A percentile compares a stretch with the other conserved stretches of the same genome.
Evolutionary conservation across 2,329 filamentous ascomycete genomes (phyloP).

Genomic region (Sclerotinia sclerotiorum): DNA sequence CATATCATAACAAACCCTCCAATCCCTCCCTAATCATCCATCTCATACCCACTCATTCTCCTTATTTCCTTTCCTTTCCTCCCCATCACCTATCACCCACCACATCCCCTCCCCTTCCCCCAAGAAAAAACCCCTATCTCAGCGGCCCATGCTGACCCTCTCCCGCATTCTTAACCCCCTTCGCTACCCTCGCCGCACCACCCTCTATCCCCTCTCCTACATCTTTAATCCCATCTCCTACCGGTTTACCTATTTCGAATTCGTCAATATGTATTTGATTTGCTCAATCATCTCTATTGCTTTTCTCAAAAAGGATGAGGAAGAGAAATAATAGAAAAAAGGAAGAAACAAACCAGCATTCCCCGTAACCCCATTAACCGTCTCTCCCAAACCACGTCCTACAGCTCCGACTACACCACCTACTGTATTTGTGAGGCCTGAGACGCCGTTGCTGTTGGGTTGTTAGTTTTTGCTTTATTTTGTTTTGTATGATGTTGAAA

Average conservation of each 20-base stretch:
- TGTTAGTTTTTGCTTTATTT: neutral
- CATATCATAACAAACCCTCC: neutral
- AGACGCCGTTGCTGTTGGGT: slow-evolving; percentile 27
- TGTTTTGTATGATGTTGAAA: no score
- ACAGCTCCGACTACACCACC: slow-evolving; percentile 33
- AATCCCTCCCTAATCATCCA: neutral
- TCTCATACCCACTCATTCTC: no score
- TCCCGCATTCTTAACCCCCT: slow-evolving; percentile 34
- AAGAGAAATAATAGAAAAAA: no score
- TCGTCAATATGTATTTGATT: no score
- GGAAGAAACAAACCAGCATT: slow-evolving; percentile 20
- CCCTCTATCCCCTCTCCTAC: slow-evolving; percentile 33
- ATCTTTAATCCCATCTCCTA: slow-evolving; percentile 35
- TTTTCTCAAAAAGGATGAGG: no score
- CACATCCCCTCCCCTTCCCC: neutral
- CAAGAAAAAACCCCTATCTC: neutral
- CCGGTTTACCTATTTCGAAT: slow-evolving; percentile 31
- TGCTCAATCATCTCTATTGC: no score
- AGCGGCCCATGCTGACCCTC: slow-evolving; percentile 28
- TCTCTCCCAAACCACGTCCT: slow-evolving; percentile 34
- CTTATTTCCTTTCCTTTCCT: no score
- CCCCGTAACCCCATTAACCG: slow-evolving; percentile 33
- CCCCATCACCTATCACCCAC: neutral
- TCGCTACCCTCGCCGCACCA: slow-evolving; percentile 31
- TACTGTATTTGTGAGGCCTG: slow-evolving; percentile 32